phyloP scores from a whole-genome alignment of 495 filamentous ascomycete species.

The Lasiosphaeria miniovina region DNA sequence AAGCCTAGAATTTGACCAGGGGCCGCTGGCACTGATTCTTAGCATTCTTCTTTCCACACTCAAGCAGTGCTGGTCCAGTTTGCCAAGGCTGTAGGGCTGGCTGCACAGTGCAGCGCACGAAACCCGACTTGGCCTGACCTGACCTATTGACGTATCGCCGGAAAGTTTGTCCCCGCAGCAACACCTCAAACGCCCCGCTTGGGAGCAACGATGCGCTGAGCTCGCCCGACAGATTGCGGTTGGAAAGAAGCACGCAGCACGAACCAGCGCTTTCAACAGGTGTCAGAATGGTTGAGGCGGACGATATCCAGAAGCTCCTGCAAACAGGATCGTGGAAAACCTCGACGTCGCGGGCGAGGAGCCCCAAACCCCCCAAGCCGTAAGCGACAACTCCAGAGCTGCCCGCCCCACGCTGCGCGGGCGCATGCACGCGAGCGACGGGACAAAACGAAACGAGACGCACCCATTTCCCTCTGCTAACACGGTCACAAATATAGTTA shows the following conservation, averaged over 20 bases:
- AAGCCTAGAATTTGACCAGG: too few species aligned
- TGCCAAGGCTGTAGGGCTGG: neutral
- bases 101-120: too few species aligned
- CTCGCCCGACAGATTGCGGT: constrained; percentile 10
- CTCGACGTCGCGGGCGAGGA: constrained; percentile 41
- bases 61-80: too few species aligned
- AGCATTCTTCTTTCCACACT: too few species aligned
- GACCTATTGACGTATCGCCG: too few species aligned
- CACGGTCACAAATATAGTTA: constrained; percentile 1
- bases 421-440: too few species aligned
- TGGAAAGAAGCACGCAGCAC: neutral
- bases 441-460: too few species aligned
- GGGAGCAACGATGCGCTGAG: constrained; percentile 6
- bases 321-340: constrained; percentile 41
- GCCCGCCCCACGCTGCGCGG: neutral
- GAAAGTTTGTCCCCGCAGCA: neutral
- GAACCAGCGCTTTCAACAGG: neutral
- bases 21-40: too few species aligned
- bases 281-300: constrained; percentile 35
- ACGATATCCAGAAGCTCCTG: constrained; percentile 37
- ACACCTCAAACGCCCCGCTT: neutral
- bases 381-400: constrained; percentile 23
- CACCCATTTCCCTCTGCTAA: neutral
- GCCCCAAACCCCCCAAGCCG: constrained; percentile 28
- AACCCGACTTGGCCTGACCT: too few species aligned